Percentiles rank a stretch among this genome's conserved stretches.
Evolutionary conservation across 768 basidiomycete genomes (phyloP).

Genomic region (Obba rivulosa): DNA sequence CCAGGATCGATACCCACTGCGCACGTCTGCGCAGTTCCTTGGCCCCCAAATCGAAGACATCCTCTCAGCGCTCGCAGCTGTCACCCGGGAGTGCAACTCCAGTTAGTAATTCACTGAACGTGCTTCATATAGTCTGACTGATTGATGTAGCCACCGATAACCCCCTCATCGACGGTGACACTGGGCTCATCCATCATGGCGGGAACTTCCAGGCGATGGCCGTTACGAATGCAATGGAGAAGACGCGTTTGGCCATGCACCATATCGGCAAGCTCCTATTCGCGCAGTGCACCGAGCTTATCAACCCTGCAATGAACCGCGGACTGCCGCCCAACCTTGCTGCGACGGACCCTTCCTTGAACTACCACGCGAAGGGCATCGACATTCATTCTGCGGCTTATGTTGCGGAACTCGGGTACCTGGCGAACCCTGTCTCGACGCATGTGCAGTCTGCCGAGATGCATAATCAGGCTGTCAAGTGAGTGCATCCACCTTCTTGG

Average conservation of each 20-base stretch:
- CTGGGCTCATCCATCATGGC: conserved; percentile 66
- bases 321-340: conserved; percentile 79
- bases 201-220: conserved; percentile 91
- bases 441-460: conserved; percentile 86
- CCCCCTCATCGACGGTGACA: conserved; percentile 69
- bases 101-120: conserved; percentile 40
- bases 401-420: conserved; percentile 72
- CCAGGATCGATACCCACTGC: conserved; percentile 74
- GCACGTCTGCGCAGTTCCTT: conserved; percentile 79
- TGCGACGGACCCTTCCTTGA: conserved; percentile 72
- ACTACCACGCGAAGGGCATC: conserved; percentile 81
- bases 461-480: conserved; percentile 93
- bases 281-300: conserved; percentile 58
- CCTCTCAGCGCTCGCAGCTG: conserved; percentile 52
- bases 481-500: conserved; percentile 21
- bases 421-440: conserved; percentile 81
- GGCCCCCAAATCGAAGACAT: conserved; percentile 85
- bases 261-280: conserved; percentile 49
- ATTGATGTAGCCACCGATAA: conserved; percentile 70
- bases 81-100: conserved; percentile 77
- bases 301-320: conserved; percentile 79
- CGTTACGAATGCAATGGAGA: conserved; percentile 84
- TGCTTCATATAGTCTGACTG: neutral
- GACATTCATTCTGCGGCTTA: conserved; percentile 85
- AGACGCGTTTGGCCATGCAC: conserved; percentile 57